Conservation (phyloP, 2,329 filamentous ascomycete genomes). For the Thielaviopsis populi region DNA sequence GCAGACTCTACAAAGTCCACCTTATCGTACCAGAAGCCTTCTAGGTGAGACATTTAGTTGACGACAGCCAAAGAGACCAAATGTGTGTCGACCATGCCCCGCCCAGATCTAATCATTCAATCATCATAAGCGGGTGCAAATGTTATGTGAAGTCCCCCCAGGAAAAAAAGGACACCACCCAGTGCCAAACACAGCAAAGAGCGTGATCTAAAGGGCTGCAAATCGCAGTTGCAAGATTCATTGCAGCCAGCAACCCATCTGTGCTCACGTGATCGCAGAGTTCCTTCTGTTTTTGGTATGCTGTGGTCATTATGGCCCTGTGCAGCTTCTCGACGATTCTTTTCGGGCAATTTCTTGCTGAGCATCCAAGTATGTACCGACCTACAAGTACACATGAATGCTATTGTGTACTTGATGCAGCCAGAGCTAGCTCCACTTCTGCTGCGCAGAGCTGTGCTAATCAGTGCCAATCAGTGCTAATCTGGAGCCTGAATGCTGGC, state of each 20-base stretch:
- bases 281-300: too few relatives aligned
- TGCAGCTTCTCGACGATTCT: too few relatives aligned
- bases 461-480: background rate
- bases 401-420: background rate
- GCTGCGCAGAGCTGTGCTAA: background rate
- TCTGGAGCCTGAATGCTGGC: background rate
- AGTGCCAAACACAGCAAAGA: background rate
- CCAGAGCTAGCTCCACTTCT: background rate
- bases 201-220: background rate
- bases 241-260: background rate
- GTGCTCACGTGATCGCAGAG: too few relatives aligned
- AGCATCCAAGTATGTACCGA: background rate
- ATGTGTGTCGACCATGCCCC: too few relatives aligned
- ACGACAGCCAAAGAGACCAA: background rate
- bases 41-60: background rate
- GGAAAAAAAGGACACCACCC: background rate
- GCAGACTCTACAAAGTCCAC: background rate
- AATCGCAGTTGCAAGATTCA: background rate
- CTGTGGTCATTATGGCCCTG: too few relatives aligned
- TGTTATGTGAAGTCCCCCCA: background rate
- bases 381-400: background rate
- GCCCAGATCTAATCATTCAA: background rate
- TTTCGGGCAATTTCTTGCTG: background rate
- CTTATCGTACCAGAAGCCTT: background rate
- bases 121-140: background rate